Evolutionary conservation across 805 yeast genomes (phyloP).

Genomic region (Ogataea pignaliae): DNA sequence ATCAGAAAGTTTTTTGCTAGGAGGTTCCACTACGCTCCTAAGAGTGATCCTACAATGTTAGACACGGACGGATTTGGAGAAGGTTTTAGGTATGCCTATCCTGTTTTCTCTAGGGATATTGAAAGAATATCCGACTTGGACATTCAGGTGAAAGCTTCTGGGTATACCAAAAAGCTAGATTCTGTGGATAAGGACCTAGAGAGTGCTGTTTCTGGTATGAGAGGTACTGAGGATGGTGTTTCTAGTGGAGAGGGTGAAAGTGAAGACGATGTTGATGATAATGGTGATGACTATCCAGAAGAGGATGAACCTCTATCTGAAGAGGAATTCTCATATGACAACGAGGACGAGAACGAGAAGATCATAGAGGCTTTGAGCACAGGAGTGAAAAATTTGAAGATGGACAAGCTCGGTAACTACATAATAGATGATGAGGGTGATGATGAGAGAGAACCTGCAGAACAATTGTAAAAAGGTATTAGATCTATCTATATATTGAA

Average conservation of each 20-base stretch:
- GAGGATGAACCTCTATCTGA: slow-evolving; percentile 30
- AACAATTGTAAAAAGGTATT: background rate
- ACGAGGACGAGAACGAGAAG: slow-evolving; percentile 38
- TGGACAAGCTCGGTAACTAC: slow-evolving; percentile 82
- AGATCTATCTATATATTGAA: no score
- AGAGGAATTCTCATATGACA: slow-evolving; percentile 32
- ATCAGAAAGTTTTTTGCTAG: slow-evolving; percentile 76
- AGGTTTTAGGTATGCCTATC: slow-evolving; percentile 72
- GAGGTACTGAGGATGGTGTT: slow-evolving; percentile 36
- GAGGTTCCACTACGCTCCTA: slow-evolving; percentile 71
- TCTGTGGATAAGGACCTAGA: slow-evolving; percentile 62
- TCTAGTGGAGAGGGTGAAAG: slow-evolving; percentile 29
- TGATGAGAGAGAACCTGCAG: background rate
- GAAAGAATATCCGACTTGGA: slow-evolving; percentile 67
- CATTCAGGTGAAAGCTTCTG: slow-evolving; percentile 87
- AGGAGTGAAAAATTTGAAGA: slow-evolving; percentile 63
- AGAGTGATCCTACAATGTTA: slow-evolving; percentile 61
- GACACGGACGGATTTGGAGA: slow-evolving; percentile 81
- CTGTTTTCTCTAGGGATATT: slow-evolving; percentile 75
- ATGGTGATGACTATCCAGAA: slow-evolving; percentile 29
- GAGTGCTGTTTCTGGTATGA: slow-evolving; percentile 66
- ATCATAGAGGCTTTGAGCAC: slow-evolving; percentile 65
- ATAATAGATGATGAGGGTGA: slow-evolving; percentile 52
- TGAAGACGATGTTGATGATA: slow-evolving; percentile 36
- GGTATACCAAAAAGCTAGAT: slow-evolving; percentile 48